These are phyloP conservation scores for Trichocladium uniseriatum DNA, from an alignment of 495 filamentous ascomycete genomes.

Conservation along the genomic window DNA sequence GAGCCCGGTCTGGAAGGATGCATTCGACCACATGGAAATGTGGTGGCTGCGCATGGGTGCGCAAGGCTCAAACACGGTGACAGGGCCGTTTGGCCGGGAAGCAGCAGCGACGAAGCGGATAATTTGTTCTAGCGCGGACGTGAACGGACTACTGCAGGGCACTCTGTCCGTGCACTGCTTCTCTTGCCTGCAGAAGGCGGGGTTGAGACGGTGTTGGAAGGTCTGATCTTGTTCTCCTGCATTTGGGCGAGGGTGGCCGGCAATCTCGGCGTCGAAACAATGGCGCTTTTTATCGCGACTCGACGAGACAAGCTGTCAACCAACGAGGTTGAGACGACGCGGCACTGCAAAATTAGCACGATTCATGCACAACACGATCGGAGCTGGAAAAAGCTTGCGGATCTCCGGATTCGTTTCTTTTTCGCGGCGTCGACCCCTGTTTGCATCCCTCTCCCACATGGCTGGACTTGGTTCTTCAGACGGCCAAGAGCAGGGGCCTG, in stretches of 20 bases:
- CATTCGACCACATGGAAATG: not conserved
- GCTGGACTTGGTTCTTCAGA: not conserved
- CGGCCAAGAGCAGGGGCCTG: too few species aligned
- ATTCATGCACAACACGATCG: not conserved
- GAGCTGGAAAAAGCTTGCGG: not conserved
- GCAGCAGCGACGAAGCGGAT: not conserved
- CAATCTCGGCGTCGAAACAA: too few species aligned
- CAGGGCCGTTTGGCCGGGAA: constrained; percentile 8
- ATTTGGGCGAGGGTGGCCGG: too few species aligned
- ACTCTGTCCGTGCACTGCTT: not conserved
- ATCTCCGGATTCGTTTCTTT: not conserved
- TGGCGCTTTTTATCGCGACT: too few species aligned
- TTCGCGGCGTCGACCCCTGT: not conserved
- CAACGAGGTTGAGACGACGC: not conserved
- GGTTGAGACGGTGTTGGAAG: too few species aligned
- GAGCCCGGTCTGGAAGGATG: too few species aligned
- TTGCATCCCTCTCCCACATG: not conserved
- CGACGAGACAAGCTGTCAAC: not conserved
- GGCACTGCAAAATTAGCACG: constrained; percentile 7
- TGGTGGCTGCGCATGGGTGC: not conserved
- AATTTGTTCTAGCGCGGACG: not conserved
- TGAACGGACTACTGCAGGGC: not conserved
- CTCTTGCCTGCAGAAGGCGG: too few species aligned
- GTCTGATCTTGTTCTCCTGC: too few species aligned
- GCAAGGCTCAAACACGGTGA: too few species aligned